A percentile compares a stretch with the other conserved stretches of the same genome.
These are phyloP conservation scores for Hagleromyces aurorensis DNA, from an alignment of 805 yeast species.

Conservation along the genomic window DNA sequence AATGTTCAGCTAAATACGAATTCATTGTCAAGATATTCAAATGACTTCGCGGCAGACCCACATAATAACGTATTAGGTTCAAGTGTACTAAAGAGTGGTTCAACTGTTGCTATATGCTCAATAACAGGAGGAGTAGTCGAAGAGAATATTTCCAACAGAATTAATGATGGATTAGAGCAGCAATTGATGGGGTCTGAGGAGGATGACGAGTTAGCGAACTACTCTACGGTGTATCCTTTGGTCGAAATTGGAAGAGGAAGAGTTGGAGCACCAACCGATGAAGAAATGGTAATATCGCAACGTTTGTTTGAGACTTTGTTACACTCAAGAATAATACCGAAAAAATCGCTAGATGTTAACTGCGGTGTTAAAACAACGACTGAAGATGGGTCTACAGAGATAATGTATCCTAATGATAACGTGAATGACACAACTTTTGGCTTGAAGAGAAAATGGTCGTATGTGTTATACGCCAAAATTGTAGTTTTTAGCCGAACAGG, in stretches of 20 bases:
- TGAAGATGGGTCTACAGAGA: conserved; percentile 40
- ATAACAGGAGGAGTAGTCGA: conserved; percentile 63
- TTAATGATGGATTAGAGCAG: conserved; percentile 35
- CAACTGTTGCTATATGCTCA: conserved; percentile 65
- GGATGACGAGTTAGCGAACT: conserved; percentile 24
- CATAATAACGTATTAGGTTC: conserved; percentile 48
- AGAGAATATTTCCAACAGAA: conserved; percentile 37
- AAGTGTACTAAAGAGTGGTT: conserved; percentile 59
- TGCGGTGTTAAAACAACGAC: conserved; percentile 41
- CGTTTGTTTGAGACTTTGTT: conserved; percentile 50
- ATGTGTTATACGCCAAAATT: conserved; percentile 62
- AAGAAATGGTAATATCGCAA: conserved; percentile 72
- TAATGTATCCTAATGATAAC: conserved; percentile 40
- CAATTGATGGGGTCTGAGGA: conserved; percentile 15
- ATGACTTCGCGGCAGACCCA: conserved; percentile 20
- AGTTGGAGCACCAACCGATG: conserved; percentile 73
- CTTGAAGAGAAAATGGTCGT: conserved; percentile 42
- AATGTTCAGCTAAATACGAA: conserved; percentile 40
- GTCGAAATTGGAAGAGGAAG: conserved; percentile 73
- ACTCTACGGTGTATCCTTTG: conserved; percentile 54
- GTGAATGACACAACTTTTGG: conserved; percentile 25
- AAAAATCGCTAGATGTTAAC: conserved; percentile 39
- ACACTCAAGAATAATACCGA: conserved; percentile 47
- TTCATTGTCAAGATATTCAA: conserved; percentile 30
- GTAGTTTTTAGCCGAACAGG: conserved; percentile 77